Percentiles rank a stretch among this genome's conserved stretches.
phyloP scores from a whole-genome alignment of 441 rosid species.

The Brassica hybrid region DNA sequence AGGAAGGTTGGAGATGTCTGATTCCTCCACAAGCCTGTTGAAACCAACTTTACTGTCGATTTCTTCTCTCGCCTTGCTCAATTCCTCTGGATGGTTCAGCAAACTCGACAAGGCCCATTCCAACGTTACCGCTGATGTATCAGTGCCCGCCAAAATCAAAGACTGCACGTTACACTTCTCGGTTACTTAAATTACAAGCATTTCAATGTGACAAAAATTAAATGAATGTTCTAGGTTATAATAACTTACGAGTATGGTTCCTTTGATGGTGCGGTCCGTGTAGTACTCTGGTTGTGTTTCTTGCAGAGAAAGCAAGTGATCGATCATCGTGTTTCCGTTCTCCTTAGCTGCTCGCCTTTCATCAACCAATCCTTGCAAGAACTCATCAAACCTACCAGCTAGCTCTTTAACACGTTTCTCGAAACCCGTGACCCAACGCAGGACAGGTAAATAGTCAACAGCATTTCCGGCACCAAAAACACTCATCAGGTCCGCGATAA shows the following conservation, averaged over 20 bases:
- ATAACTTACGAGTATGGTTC: constrained; percentile 46
- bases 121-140: constrained; percentile 47
- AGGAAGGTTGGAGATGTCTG: constrained; percentile 42
- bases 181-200: neutral
- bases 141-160: constrained; percentile 46
- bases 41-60: constrained; percentile 44
- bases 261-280: constrained; percentile 54
- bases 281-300: constrained; percentile 53
- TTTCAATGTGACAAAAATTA: neutral
- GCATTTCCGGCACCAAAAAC: constrained; percentile 14
- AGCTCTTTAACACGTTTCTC: constrained; percentile 26
- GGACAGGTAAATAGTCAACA: constrained; percentile 46
- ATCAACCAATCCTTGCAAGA: constrained; percentile 39
- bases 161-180: neutral
- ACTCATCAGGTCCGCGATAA: constrained; percentile 6
- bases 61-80: constrained; percentile 50
- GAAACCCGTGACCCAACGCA: constrained; percentile 32
- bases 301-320: constrained; percentile 51
- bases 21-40: constrained; percentile 45
- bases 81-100: constrained; percentile 43
- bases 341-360: constrained; percentile 29
- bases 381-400: constrained; percentile 22
- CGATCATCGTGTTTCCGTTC: constrained; percentile 24
- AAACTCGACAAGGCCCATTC: constrained; percentile 60
- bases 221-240: neutral